Evolutionary conservation across 2,329 filamentous ascomycete genomes (phyloP).

Genomic region (Colletotrichum phormii): DNA sequence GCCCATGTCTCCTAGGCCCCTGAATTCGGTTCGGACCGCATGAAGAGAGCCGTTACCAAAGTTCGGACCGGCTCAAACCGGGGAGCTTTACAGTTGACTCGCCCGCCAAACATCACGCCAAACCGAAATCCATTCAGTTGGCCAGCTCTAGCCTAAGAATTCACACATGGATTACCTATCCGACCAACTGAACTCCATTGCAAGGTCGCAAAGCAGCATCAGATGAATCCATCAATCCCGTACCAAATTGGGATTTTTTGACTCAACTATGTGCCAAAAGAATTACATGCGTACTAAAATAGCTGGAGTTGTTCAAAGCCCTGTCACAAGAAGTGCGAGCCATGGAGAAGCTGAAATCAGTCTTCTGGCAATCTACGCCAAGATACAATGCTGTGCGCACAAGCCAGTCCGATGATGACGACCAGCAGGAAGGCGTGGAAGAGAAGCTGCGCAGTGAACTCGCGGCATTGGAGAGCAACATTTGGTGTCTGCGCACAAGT

Average conservation of each 20-base stretch:
- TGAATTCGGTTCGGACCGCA: background rate
- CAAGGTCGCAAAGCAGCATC: too few species aligned
- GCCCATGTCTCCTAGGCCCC: background rate
- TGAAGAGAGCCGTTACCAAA: too few species aligned
- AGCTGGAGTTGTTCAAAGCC: background rate
- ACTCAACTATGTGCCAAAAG: too few species aligned
- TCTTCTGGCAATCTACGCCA: background rate
- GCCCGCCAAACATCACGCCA: background rate
- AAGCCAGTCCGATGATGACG: constrained; percentile 24
- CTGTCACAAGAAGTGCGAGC: background rate
- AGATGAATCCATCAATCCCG: too few species aligned
- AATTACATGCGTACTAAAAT: too few species aligned
- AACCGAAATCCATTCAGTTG: background rate
- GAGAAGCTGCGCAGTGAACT: constrained; percentile 14
- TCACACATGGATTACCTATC: background rate
- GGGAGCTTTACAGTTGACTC: background rate
- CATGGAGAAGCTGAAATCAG: constrained; percentile 7
- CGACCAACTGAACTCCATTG: background rate
- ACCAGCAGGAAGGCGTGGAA: constrained; percentile 7
- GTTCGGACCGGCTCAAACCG: background rate
- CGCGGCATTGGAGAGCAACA: background rate
- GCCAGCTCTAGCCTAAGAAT: background rate
- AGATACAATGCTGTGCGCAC: constrained; percentile 11
- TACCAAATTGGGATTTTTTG: too few species aligned
- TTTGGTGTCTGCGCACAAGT: constrained; percentile 23